Evolutionary conservation across 2,329 filamentous ascomycete genomes (phyloP), one percentile per base, ranked within the genome.

Genomic region (Aspergillus sp.): DNA sequence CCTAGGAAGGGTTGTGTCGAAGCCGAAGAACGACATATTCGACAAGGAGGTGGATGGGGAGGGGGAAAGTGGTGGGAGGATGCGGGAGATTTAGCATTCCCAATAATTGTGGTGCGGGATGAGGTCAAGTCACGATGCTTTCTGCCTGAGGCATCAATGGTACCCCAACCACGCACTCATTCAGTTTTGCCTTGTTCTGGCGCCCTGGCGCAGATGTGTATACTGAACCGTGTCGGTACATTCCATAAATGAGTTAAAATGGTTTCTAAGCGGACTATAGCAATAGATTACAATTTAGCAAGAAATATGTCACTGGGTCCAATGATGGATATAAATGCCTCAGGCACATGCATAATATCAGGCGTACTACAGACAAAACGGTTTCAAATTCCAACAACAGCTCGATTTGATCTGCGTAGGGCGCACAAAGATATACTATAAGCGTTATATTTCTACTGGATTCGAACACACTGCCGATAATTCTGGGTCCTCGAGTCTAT

Each of bases 21-120:
- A 93, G 66, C 91, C 90, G 77, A 96, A 96, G 82, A 96, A 96
- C 35, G 92, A 93, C 93, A 96, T 95, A 66, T 65, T 68, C 68
- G 65, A 64, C 63, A 58, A 55, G 58, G 58, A 27, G 49, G 52
- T 54, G 57, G 56, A 56, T 53, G 51, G 53, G 37, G 51, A 60
- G 54, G 50, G 58, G 43, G 57, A 57, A 44, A 53, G 62, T 57
- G 61, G 56, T 46, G 58, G 55, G 57, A 56, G 51, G 44, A 55
- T 52, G 48, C 52, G 50, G 52, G 51, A 58, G 60, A 63, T 60
- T 62, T 62, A 63, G 47, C 62, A 59, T 59, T 61, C 56, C 55
- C 53, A 53, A 61, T 62, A 62, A 64, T 61, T 66, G 59, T 66
- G 55, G 62, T 66, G 64, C 59, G 63, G 65, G 66, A 65, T 65